Evolutionary conservation across 1,139 yeast genomes (phyloP).

Genomic region (Magnusiomyces clavatus): DNA sequence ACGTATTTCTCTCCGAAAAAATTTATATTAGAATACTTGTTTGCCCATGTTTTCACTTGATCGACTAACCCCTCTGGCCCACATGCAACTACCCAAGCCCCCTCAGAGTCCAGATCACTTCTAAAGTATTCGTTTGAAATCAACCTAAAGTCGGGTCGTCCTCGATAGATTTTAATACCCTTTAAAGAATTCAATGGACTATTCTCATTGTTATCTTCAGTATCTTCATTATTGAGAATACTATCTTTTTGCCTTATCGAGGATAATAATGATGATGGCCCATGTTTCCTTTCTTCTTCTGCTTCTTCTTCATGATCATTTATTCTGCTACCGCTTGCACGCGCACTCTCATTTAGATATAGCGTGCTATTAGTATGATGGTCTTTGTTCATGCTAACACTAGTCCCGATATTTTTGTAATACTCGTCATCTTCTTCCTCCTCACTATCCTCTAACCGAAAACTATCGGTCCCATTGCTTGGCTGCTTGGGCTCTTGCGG

Average conservation of each 20-base stretch:
- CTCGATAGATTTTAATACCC: conserved; percentile 20
- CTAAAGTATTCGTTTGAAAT: conserved; percentile 16
- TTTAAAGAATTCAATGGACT: neutral
- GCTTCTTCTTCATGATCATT: neutral
- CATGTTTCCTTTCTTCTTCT: too few species aligned
- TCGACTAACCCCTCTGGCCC: conserved; percentile 52
- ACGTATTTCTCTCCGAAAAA: conserved; percentile 39
- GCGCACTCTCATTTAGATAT: neutral
- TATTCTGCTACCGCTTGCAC: neutral
- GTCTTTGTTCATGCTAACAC: too few species aligned
- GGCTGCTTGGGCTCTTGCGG: too few species aligned
- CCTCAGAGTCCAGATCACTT: conserved; percentile 26
- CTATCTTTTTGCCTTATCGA: too few species aligned
- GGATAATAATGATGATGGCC: too few species aligned
- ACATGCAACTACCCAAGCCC: conserved; percentile 59
- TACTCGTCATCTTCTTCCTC: conserved; percentile 14
- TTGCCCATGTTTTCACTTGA: conserved; percentile 43
- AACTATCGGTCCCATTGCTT: too few species aligned
- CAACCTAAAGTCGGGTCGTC: conserved; percentile 26
- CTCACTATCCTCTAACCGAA: neutral
- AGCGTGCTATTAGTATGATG: too few species aligned
- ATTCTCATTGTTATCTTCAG: neutral
- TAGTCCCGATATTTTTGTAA: neutral
- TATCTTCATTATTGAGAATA: neutral
- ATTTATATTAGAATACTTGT: conserved; percentile 28